Evolutionary conservation across 2,329 filamentous ascomycete species (phyloP).

Genomic region (Colletotrichum falcatum): DNA sequence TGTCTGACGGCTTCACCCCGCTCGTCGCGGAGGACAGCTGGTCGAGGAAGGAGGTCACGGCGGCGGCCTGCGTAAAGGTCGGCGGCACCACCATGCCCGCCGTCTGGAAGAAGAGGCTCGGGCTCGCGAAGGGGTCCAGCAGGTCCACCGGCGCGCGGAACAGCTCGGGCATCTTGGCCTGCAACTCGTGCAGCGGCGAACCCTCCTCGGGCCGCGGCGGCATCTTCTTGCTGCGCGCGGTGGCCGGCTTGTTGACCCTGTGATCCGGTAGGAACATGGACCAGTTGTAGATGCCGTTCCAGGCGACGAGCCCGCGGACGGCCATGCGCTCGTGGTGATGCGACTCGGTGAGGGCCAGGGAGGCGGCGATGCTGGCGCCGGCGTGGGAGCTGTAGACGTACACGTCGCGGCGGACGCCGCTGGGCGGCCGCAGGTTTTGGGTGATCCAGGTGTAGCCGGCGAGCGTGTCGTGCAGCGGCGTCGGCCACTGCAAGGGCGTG

Average conservation of each 20-base stretch:
- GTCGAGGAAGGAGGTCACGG: conserved; percentile 40
- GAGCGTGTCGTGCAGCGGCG: conserved; percentile 66
- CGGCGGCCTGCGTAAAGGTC: conserved; percentile 53
- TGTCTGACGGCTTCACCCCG: conserved; percentile 34
- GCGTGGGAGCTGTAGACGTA: conserved; percentile 69
- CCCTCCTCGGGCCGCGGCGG: conserved; percentile 46
- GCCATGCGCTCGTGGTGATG: conserved; percentile 56
- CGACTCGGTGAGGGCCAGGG: conserved; percentile 69
- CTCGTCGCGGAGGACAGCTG: conserved; percentile 42
- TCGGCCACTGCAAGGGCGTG: conserved; percentile 62
- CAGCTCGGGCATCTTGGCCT: conserved; percentile 53
- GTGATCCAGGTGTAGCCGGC: conserved; percentile 67
- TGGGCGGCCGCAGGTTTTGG: conserved; percentile 55
- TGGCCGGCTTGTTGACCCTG: conserved; percentile 52
- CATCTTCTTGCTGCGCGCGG: conserved; percentile 29
- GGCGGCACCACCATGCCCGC: conserved; percentile 60
- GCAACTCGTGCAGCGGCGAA: conserved; percentile 53
- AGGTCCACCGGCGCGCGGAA: conserved; percentile 62
- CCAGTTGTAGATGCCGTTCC: conserved; percentile 75
- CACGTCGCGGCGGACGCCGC: conserved; percentile 53
- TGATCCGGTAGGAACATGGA: conserved; percentile 69
- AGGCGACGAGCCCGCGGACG: conserved; percentile 65
- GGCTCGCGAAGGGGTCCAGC: conserved; percentile 71
- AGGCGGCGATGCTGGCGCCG: conserved; percentile 67
- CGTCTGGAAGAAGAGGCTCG: conserved; percentile 69